These are phyloP conservation scores for Penicillium freii DNA, from an alignment of 2,329 filamentous ascomycete species.

Conservation along the genomic window DNA sequence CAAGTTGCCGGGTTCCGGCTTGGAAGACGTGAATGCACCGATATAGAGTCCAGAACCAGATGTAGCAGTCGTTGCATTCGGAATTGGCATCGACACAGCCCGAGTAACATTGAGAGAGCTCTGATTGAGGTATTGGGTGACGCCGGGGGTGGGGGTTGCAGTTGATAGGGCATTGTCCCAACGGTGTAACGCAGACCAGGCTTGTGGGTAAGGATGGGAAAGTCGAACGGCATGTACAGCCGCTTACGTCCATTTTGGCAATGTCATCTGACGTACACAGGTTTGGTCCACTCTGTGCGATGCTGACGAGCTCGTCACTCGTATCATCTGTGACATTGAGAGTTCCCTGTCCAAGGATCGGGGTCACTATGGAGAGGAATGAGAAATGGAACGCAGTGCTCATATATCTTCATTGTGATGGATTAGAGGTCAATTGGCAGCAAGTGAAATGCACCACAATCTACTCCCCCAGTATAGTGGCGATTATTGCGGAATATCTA, in stretches of 20 bases:
- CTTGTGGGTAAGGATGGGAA: background rate
- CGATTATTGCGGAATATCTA: background rate
- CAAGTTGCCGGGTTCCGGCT: too few species aligned
- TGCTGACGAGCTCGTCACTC: background rate
- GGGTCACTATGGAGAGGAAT: background rate
- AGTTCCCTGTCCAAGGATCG: background rate
- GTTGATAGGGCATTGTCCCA: background rate
- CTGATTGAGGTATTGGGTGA: background rate
- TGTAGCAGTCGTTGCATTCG: background rate
- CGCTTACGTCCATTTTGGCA: background rate
- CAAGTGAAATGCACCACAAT: background rate
- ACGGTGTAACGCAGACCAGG: background rate
- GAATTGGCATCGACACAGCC: background rate
- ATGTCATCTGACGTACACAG: conserved; percentile 3
- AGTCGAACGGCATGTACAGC: background rate
- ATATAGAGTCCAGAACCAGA: background rate
- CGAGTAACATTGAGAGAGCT: background rate
- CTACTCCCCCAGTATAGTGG: too few species aligned
- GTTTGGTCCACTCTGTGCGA: background rate
- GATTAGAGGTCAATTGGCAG: background rate
- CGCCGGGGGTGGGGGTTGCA: background rate
- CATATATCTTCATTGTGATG: background rate
- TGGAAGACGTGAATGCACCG: background rate
- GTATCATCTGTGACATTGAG: background rate
- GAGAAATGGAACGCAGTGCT: too few species aligned